Evolutionary conservation across 2,329 filamentous ascomycete species (phyloP), one percentile per base, ranked within the genome.

Genomic region (Penicillium sp.): DNA sequence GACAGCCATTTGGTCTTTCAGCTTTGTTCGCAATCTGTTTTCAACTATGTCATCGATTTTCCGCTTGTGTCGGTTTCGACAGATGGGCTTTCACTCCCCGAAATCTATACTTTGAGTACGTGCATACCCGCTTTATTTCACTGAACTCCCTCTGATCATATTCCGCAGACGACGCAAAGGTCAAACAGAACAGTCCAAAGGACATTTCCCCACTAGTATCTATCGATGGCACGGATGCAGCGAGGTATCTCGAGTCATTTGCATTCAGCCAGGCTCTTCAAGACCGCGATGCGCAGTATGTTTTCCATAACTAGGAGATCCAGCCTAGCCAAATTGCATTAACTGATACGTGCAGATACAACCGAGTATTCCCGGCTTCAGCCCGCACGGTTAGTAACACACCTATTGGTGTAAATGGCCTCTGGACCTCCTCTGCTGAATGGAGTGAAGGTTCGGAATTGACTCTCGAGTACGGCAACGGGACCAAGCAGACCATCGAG

Each of bases 31-130:
- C 46, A 61, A n/a, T 50, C 52, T 1, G 56, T 70, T 5, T 84
- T 87, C 44, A 70, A 75, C 2, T 84, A 79, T 61, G 29, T 45
- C 4, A 51, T 60, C 18, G 52, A 56, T 20, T 33, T 61, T 6
- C 74, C 80, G 7, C 70, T 88, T 1, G 82, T 87, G 0, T 87
- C 84, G 0, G 76, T 87, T 7, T 87, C 84, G 2, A 58, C 70
- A 3, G 84, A 88, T 62, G 85, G 85, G n/a, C 66, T 74, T 15
- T 76, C 80, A 46, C 64, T 84, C 9, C 85, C 85, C 0, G 76
- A 83, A 51, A 72, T 85, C 2, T 87, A 83, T 40, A 45, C 56
- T 24, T 51, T 63, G 23, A 50, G 61, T 62, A 51, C 24, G 54
- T 49, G 10, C 6, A 2, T 23, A 9, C 10, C 23, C 4, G n/a